Evolutionary conservation across 2,329 filamentous ascomycete genomes (phyloP).

Genomic region (Fusarium citri): DNA sequence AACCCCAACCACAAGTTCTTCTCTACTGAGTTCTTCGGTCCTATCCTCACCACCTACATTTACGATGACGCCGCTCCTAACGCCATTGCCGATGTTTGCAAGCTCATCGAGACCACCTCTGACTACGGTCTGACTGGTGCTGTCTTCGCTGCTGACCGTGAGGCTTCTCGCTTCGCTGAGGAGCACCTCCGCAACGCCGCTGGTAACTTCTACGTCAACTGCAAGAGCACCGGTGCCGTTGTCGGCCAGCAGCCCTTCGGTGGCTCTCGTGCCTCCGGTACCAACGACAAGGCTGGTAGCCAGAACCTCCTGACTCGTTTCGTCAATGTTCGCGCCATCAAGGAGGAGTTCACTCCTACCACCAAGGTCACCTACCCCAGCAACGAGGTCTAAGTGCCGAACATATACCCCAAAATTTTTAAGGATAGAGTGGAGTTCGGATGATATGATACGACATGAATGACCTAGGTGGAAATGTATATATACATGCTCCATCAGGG

Average conservation of each 20-base stretch:
- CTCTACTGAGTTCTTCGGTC: conserved; percentile 84
- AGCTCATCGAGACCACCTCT: conserved; percentile 75
- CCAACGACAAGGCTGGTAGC: conserved; percentile 80
- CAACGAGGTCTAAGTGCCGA: conserved; percentile 68
- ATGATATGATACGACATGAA: conserved; percentile 26
- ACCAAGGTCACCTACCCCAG: conserved; percentile 75
- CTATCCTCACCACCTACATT: conserved; percentile 78
- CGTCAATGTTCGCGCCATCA: conserved; percentile 74
- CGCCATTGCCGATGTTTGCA: conserved; percentile 69
- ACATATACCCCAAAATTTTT: not conserved
- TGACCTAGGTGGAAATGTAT: conserved; percentile 6
- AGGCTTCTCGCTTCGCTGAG: conserved; percentile 74
- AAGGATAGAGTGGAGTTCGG: conserved; percentile 3
- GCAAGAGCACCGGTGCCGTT: conserved; percentile 80
- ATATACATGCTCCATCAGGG: not conserved
- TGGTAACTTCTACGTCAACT: conserved; percentile 89
- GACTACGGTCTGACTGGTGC: conserved; percentile 84
- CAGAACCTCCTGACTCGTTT: conserved; percentile 72
- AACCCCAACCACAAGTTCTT: conserved; percentile 81
- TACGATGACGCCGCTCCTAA: conserved; percentile 75
- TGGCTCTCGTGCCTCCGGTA: conserved; percentile 74
- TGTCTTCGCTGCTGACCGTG: conserved; percentile 77
- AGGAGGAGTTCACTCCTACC: conserved; percentile 79
- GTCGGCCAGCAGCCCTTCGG: conserved; percentile 80
- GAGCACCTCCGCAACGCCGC: conserved; percentile 77